phyloP scores from a whole-genome alignment of 2,329 filamentous ascomycete species.

The Emergomyces orientalis region DNA sequence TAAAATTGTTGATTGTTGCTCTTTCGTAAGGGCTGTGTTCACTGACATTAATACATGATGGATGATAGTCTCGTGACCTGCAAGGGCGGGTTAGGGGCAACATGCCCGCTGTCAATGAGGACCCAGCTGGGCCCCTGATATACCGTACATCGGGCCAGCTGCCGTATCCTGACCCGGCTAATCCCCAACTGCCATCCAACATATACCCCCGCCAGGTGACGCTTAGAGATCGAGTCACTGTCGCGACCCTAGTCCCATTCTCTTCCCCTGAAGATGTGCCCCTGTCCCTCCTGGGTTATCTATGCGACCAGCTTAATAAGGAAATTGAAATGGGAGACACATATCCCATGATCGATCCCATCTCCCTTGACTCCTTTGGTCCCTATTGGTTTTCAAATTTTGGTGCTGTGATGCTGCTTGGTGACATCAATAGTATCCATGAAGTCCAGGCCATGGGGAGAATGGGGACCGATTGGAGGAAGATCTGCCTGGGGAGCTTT shows the following conservation, averaged over 20 bases:
- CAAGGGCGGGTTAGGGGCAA: slow-evolving; percentile 15
- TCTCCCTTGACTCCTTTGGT: slow-evolving; percentile 65
- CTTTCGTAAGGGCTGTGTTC: background rate
- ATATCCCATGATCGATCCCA: slow-evolving; percentile 74
- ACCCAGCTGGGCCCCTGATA: slow-evolving; percentile 61
- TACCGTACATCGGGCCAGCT: slow-evolving; percentile 58
- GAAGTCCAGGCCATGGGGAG: slow-evolving; percentile 43
- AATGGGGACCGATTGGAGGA: slow-evolving; percentile 62
- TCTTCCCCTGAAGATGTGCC: slow-evolving; percentile 70
- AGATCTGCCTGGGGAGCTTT: slow-evolving; percentile 77
- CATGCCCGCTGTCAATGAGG: slow-evolving; percentile 73
- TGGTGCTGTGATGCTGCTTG: slow-evolving; percentile 76
- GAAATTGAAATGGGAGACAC: slow-evolving; percentile 90
- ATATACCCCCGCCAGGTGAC: slow-evolving; percentile 69
- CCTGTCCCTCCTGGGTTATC: slow-evolving; percentile 60
- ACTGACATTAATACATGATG: background rate
- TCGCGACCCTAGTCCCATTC: slow-evolving; percentile 76
- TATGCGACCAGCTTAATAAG: slow-evolving; percentile 75
- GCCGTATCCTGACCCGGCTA: slow-evolving; percentile 55
- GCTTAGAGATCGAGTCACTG: slow-evolving; percentile 71
- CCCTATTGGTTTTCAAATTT: slow-evolving; percentile 90
- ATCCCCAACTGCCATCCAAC: slow-evolving; percentile 56
- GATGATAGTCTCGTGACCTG: slow-evolving; percentile 16
- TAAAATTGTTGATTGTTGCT: background rate
- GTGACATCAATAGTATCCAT: slow-evolving; percentile 56